phyloP scores from a whole-genome alignment of 202 grass and related monocot species.

The Hordeum pubiflorum region DNA sequence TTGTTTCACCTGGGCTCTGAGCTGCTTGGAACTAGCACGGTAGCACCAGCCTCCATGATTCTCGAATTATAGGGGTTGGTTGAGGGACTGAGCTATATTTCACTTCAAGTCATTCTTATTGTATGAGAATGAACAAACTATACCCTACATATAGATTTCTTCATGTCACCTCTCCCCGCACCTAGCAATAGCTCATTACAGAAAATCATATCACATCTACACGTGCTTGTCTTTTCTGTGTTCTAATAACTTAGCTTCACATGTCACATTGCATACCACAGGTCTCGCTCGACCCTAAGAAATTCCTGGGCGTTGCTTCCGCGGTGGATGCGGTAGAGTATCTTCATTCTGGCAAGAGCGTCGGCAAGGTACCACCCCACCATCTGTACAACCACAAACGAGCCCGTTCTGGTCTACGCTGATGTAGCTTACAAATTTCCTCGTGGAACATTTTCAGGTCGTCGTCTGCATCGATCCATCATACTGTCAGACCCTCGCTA shows the following conservation, averaged over 20 bases:
- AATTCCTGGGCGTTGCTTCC: conserved; percentile 70
- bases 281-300: conserved; percentile 74
- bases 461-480: conserved; percentile 76
- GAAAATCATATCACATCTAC: not conserved
- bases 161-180: not conserved
- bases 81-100: too few species aligned
- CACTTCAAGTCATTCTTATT: too few species aligned
- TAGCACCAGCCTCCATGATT: not conserved
- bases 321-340: conserved; percentile 92
- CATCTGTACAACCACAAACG: not conserved
- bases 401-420: not conserved
- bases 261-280: conserved; percentile 17
- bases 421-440: conserved; percentile 1
- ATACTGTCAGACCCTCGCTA: conserved; percentile 48
- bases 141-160: not conserved
- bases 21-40: not conserved
- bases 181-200: not conserved
- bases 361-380: conserved; percentile 68
- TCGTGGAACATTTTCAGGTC: conserved; percentile 42
- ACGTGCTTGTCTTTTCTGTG: not conserved
- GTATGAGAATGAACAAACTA: too few species aligned
- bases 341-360: conserved; percentile 84
- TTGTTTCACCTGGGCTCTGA: not conserved
- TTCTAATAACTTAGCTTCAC: not conserved
- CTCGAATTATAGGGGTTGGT: not conserved